Evolutionary conservation across 2,329 filamentous ascomycete genomes (phyloP), one percentile per base, ranked within the genome.

Genomic region (Orbilia javanica): DNA sequence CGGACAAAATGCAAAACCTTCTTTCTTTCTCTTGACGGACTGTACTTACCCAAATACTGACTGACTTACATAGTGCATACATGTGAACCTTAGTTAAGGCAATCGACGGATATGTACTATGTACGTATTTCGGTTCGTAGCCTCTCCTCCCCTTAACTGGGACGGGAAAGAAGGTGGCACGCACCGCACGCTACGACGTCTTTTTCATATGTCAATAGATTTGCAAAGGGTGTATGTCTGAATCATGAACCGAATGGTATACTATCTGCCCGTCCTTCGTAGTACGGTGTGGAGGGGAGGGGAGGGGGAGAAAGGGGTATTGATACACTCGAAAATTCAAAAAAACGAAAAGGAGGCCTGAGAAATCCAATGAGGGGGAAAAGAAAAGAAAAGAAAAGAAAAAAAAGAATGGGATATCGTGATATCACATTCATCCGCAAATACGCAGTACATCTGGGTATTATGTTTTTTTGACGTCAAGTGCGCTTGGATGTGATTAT

Each of bases 371-470:
- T 31, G 29, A 7, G 29, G 29, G 7, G 29, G 7, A 31, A 31
- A 31, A 31, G 7, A 7, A 31, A 7, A 7, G 29, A 4, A 4
- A 3, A 31, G 29, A 31, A 7, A 4, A 31, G 29, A 39, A 15
- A 39, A 1, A 39, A 13, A 39, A 39, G 7, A 11, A 39, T 39
- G 7, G 4, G 11, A 39, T 8, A 11, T 39, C 36, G n/a, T 39
- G 36, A 39, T 39, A 39, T 39, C 36, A 15, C 36, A 39, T 39
- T 39, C 36, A 39, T 39, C 36, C 36, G 36, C n/a, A n/a, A n/a
- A n/a, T n/a, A n/a, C n/a, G 62, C 57, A 60, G 50, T 63, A 27
- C 53, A 44, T 8, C 36, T 48, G 69, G 60, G 15, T 60, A 66
- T 73, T 36, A 15, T 63, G 25, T 29, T 27, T 50, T 25, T 13